Base-by-base conservation (phyloP, 2,329 filamentous ascomycete genomes). In the Chrysosporium keratinophilum region DNA sequence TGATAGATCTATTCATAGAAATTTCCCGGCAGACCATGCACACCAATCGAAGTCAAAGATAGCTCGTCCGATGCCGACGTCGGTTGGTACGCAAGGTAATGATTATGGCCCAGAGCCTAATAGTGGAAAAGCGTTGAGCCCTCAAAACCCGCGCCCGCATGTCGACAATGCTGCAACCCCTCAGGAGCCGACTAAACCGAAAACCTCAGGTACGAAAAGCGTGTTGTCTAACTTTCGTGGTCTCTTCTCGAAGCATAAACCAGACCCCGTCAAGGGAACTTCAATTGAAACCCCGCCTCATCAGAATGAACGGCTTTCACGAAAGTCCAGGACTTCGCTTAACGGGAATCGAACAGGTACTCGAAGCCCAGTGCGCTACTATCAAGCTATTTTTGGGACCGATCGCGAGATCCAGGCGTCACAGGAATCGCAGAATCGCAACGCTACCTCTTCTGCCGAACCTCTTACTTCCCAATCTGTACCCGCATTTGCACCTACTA, bases 201-300 rank as follows among this genome's bases (percentile, higher is more conserved):
- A 52, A 31, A 19, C 12, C 17, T 55, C 57, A 3, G 31, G 49
- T 12, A 50, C 52, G 3, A 53, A 55, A 35, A 52, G 57, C 2
- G 57, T 60, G 3, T 46, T 60, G 23, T 58, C 55, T 2, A 60
- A 60, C 49, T 59, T 60, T 44, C 57, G 57, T 12, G 58, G 58
- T 2, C 51, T 60, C 20, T 60, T 60, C 43, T 53, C 47, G 5
- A 60, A 60, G 23, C 51, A 57, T 35, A 60, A 59, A 37, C 19
- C 23, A 7, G 57, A 57, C 11, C 15, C 43, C 1, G 11, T 42
- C 2, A 55, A 56, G n/a, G 51, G 47, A 42, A 49, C 28, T 19
- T 34, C 33, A n/a, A 7, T n/a, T 46, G 12, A 23, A 35, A 40
- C 39, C 11, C 33, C 46, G 5, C 20, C 44, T n/a, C 34, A 46